A percentile compares a stretch with the other conserved stretches of the same genome.
These are phyloP conservation scores for Kandelia obovata DNA, from an alignment of 345 rosid species.

Conservation along the genomic window DNA sequence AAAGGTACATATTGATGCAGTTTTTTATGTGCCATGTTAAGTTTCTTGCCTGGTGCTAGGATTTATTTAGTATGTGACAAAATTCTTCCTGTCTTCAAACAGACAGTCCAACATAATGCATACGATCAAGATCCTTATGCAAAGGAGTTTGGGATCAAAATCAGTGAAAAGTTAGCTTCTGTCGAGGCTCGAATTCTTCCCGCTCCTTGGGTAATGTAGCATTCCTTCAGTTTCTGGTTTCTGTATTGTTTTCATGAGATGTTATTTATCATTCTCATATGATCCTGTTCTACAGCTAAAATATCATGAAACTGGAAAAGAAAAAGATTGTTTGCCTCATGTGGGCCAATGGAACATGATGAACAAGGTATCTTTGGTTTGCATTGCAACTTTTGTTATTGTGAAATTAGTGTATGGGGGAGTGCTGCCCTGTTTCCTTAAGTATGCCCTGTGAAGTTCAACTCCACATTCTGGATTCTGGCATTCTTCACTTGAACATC, in stretches of 20 bases:
- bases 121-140: constrained; percentile 95
- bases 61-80: background rate
- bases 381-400: background rate
- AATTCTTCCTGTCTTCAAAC: constrained; percentile 17
- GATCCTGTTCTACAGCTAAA: constrained; percentile 58
- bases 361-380: constrained; percentile 62
- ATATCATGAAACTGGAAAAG: constrained; percentile 96
- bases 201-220: constrained; percentile 84
- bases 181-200: constrained; percentile 99
- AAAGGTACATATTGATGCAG: too few species aligned
- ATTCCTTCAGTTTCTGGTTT: background rate
- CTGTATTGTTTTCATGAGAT: background rate
- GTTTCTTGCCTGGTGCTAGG: background rate
- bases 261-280: constrained; percentile 2
- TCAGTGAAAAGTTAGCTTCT: constrained; percentile 86
- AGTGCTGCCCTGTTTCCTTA: background rate
- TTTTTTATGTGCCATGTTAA: background rate
- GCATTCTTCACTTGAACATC: background rate
- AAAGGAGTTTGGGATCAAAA: constrained; percentile 89
- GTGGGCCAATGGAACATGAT: constrained; percentile 99
- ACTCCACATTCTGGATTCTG: too few species aligned
- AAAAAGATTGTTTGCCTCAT: constrained; percentile 94
- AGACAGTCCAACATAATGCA: constrained; percentile 88
- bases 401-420: background rate
- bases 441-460: background rate